phyloP scores from a whole-genome alignment of 2,329 filamentous ascomycete genomes.

The Westerdykella aurantiaca region DNA sequence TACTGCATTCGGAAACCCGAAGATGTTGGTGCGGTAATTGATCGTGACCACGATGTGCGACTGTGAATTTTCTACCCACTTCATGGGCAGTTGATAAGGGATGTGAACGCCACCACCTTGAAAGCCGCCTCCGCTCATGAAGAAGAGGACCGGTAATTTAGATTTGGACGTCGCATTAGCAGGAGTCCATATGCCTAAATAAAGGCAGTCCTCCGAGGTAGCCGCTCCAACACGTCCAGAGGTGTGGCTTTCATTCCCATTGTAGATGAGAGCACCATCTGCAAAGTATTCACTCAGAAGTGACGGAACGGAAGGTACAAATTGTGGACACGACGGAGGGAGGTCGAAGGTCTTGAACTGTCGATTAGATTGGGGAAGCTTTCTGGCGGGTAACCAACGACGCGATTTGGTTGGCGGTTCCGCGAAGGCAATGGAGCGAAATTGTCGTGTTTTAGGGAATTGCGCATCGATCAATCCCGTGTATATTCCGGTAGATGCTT shows the following conservation, averaged over 20 bases:
- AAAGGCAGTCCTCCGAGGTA: slow-evolving; percentile 41
- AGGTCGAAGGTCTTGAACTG: slow-evolving; percentile 10
- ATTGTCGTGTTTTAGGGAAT: slow-evolving; percentile 26
- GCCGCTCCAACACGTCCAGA: slow-evolving; percentile 9
- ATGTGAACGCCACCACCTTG: slow-evolving; percentile 40
- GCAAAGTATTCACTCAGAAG: slow-evolving; percentile 27
- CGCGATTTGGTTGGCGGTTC: slow-evolving; percentile 20
- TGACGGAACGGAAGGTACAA: slow-evolving; percentile 19
- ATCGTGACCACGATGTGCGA: slow-evolving; percentile 34
- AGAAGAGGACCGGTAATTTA: slow-evolving; percentile 41
- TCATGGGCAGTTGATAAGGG: slow-evolving; percentile 31
- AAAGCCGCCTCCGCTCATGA: slow-evolving; percentile 44
- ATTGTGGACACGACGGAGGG: slow-evolving; percentile 22
- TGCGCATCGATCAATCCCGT: slow-evolving; percentile 19
- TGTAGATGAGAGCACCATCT: slow-evolving; percentile 29
- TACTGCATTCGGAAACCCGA: slow-evolving; percentile 37
- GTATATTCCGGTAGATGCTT: slow-evolving; percentile 10
- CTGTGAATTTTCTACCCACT: slow-evolving; percentile 30
- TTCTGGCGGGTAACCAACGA: slow-evolving; percentile 26
- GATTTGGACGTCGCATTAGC: slow-evolving; percentile 11
- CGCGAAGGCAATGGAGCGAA: slow-evolving; percentile 26
- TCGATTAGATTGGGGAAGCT: slow-evolving; percentile 7
- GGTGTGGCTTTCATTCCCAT: slow-evolving; percentile 25
- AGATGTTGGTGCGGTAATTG: slow-evolving; percentile 37
- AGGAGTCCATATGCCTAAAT: slow-evolving; percentile 42